phyloP scores from a whole-genome alignment of 345 rosid genomes.

The Bruguiera gymnorhiza region DNA sequence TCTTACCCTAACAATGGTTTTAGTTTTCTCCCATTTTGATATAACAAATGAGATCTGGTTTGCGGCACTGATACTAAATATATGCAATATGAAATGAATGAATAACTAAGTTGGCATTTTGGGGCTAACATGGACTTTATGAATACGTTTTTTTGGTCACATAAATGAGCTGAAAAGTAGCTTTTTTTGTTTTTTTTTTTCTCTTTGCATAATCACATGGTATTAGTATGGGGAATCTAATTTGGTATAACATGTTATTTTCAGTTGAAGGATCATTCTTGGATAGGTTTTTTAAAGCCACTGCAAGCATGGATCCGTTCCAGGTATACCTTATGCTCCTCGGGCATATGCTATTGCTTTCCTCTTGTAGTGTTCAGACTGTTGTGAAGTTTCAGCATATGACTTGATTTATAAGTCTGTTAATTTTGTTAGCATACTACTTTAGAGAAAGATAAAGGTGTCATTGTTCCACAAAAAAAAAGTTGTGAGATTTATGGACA shows the following conservation, averaged over 20 bases:
- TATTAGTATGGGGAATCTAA: not conserved
- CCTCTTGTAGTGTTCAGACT: not conserved
- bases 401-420: no score
- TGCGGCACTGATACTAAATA: not conserved
- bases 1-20: not conserved
- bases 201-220: no score
- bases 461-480: no score
- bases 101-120: no score
- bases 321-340: constrained; percentile 41
- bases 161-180: no score
- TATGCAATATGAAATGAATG: not conserved
- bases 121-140: no score
- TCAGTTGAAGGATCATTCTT: constrained; percentile 76
- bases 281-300: constrained; percentile 72
- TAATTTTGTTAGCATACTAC: no score
- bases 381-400: no score
- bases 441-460: no score
- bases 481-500: no score
- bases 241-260: constrained; percentile 22
- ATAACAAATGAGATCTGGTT: not conserved
- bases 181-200: not conserved
- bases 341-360: not conserved
- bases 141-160: no score
- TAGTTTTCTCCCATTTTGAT: not conserved
- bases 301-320: constrained; percentile 66